Evolutionary conservation across 805 yeast genomes (phyloP).

Genomic region (Wickerhamiella shivajii): DNA sequence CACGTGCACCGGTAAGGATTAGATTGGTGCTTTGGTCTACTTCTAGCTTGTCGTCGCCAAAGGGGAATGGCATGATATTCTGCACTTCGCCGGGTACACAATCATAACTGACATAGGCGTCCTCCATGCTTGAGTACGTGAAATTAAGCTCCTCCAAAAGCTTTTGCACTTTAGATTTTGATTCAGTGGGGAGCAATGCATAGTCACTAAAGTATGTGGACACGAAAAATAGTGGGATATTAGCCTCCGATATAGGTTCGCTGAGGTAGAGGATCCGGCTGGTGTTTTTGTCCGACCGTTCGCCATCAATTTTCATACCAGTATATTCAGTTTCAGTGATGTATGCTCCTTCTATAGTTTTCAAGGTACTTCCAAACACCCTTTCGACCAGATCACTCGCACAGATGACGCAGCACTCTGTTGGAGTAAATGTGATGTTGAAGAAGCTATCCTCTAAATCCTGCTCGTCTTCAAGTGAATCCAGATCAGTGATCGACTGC

Average conservation of each 20-base stretch:
- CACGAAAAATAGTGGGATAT: constrained; percentile 45
- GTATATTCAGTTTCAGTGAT: constrained; percentile 29
- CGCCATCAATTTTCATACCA: constrained; percentile 45
- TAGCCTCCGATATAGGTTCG: constrained; percentile 41
- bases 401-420: constrained; percentile 49
- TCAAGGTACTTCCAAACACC: constrained; percentile 30
- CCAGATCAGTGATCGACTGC: constrained; percentile 3
- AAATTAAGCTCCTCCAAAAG: constrained; percentile 33
- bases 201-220: constrained; percentile 51
- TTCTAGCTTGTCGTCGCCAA: no score
- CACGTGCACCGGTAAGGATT: constrained; percentile 44
- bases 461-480: constrained; percentile 10
- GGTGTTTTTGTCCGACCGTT: constrained; percentile 39
- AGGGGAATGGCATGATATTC: no score
- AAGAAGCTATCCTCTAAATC: constrained; percentile 30
- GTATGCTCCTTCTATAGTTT: constrained; percentile 11
- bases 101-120: constrained; percentile 33
- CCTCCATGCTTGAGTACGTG: constrained; percentile 31
- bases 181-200: constrained; percentile 39
- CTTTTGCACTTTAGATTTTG: constrained; percentile 31
- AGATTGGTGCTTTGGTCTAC: constrained; percentile 30
- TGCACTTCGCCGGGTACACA: no score
- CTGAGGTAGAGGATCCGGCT: constrained; percentile 40
- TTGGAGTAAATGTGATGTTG: constrained; percentile 47
- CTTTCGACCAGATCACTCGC: constrained; percentile 27